phyloP scores from a whole-genome alignment of 768 basidiomycete genomes.

The Glaciozyma martinii region DNA sequence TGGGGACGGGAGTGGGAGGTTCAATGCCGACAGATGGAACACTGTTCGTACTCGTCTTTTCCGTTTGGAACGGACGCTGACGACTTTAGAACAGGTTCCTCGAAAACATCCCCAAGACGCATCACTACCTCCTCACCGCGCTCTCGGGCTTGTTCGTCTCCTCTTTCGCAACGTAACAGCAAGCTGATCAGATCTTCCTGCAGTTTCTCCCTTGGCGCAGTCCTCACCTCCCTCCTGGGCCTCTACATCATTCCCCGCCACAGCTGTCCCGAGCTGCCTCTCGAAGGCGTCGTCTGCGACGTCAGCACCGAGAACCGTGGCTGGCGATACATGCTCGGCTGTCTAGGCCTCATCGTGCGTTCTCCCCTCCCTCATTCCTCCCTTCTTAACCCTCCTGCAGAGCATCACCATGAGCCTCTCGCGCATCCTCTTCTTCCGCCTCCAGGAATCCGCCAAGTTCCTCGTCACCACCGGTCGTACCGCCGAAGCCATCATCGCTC shows the following conservation, averaged over 20 bases:
- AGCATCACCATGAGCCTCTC: conserved; percentile 77
- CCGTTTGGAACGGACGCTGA: neutral
- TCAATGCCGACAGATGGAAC: conserved; percentile 92
- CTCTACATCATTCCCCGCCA: conserved; percentile 65
- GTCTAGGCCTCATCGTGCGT: conserved; percentile 73
- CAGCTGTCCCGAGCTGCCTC: conserved; percentile 39
- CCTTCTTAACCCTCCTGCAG: conserved; percentile 43
- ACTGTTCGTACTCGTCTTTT: conserved; percentile 29
- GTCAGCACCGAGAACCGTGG: conserved; percentile 64
- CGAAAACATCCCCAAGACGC: conserved; percentile 86
- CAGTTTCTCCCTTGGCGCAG: conserved; percentile 78
- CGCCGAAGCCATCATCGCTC: conserved; percentile 69
- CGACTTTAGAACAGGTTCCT: conserved; percentile 44
- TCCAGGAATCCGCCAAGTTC: conserved; percentile 77
- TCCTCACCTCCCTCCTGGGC: conserved; percentile 71
- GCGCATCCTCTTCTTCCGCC: conserved; percentile 77
- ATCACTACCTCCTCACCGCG: conserved; percentile 82
- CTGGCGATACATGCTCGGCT: conserved; percentile 75
- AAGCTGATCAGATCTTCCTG: neutral
- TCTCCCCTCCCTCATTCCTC: neutral
- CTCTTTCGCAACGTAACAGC: neutral
- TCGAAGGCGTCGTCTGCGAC: conserved; percentile 48
- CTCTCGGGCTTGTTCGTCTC: conserved; percentile 62
- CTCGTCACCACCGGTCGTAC: conserved; percentile 80
- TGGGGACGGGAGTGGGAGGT: conserved; percentile 86